Conservation (phyloP, 192 early-diverging fungal genomes). For the Mortierella antarctica region DNA sequence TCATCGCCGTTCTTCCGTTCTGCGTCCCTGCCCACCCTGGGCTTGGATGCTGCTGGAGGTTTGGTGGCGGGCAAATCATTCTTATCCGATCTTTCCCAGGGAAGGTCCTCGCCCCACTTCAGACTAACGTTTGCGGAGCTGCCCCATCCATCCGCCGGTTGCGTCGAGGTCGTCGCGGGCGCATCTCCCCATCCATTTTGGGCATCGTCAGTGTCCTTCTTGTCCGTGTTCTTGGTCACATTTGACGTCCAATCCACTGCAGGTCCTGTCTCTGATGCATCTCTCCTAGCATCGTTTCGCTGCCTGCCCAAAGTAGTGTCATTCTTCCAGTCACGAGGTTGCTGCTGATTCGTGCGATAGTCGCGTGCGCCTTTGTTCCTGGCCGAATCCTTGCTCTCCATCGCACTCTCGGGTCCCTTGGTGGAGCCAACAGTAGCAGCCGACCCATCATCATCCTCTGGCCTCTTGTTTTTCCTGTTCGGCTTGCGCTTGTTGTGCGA, state of each 20-base stretch:
- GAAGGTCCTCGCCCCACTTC: conserved; percentile 19
- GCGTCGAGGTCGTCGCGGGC: not conserved
- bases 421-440: conserved; percentile 2
- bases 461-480: conserved; percentile 9
- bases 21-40: too few species aligned
- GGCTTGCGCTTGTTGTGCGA: conserved; percentile 33
- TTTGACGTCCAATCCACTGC: too few species aligned
- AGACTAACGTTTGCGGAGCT: not conserved
- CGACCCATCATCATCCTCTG: conserved; percentile 28
- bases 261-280: too few species aligned
- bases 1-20: too few species aligned
- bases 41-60: not conserved
- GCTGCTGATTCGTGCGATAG: too few species aligned
- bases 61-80: not conserved
- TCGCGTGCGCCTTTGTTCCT: not conserved
- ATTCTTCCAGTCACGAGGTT: too few species aligned
- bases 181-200: conserved; percentile 7
- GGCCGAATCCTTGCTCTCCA: not conserved
- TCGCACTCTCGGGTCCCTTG: not conserved
- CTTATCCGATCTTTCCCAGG: not conserved
- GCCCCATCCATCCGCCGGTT: conserved; percentile 1
- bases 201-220: not conserved
- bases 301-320: too few species aligned
- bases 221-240: not conserved
- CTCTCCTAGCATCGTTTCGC: too few species aligned